Base-by-base conservation (phyloP, 1,284 basidiomycete species). In the Ceratorhiza oryzae-sativae region DNA sequence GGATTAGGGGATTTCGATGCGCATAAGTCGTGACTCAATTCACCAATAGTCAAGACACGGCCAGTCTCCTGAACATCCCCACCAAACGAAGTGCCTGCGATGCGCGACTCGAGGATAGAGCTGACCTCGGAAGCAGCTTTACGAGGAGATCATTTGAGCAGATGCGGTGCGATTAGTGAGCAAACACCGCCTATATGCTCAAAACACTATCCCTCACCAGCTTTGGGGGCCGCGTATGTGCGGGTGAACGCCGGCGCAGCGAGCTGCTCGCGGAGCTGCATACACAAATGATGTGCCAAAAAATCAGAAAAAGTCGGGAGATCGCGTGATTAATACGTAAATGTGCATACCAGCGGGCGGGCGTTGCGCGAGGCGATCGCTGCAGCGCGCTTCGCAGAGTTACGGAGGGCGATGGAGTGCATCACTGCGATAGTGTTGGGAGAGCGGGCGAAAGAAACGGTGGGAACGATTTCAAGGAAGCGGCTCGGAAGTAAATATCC, bases 61-160 rank as follows among this genome's bases (percentile, higher is more conserved):
- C 97, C 97, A 76, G 97, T 98, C 86, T 99, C 97, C 86, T 98
- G 94, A 80, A 98, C 94, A 82, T 98, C 97, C 81, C 90, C 93
- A 79, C 93, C 90, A 78, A 94, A 86, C 78, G 91, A 86, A 76
- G 93, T 88, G 82, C 97, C 96, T 78, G 96, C 90, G 83, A 99
- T 99, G 83, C 97, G 94, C 81, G 92, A 93, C 88, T 99, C 97
- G 80, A 99, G 90, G 85, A 99, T 98, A 79, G 95, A 95, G 75
- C 95, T 97, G 79, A 99, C 97, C 88, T 99, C 97, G 80, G 96
- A 97, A 78, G 96, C 96, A 83, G 95, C 97, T 98, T 79, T 73
- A 60, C 41, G 53, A 75, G 56, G 71, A 74, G 75, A 82, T 85
- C 81, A 61, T 60, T 60, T 60, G 39, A 39, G 55, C 55, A 58